phyloP scores from a whole-genome alignment of 2,329 filamentous ascomycete genomes.

The Macroventuria anomochaeta region DNA sequence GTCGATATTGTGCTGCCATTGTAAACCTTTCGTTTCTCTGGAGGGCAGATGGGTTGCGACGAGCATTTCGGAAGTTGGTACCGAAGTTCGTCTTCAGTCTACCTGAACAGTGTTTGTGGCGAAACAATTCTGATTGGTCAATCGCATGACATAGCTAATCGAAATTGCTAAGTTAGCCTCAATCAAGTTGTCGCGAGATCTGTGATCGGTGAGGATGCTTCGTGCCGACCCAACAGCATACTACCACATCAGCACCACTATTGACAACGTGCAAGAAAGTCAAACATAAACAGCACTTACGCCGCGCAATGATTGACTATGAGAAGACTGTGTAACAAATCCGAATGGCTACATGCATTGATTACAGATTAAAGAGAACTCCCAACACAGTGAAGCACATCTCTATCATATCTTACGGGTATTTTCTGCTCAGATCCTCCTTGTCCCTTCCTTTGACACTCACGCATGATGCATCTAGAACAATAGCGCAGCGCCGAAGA shows the following conservation, averaged over 20 bases:
- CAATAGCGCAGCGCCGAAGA: slow-evolving; percentile 42
- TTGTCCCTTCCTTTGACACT: background rate
- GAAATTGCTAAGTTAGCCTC: no score
- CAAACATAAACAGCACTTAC: background rate
- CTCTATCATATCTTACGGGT: slow-evolving; percentile 15
- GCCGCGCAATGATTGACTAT: slow-evolving; percentile 14
- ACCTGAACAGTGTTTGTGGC: no score
- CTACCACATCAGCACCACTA: background rate
- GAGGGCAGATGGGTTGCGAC: background rate
- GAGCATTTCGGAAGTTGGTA: background rate
- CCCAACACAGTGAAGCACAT: slow-evolving; percentile 10
- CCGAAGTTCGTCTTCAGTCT: no score
- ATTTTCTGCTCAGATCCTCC: slow-evolving; percentile 3
- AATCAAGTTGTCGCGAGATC: no score
- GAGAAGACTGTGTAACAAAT: background rate
- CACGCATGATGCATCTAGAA: slow-evolving; percentile 27
- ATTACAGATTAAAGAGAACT: background rate
- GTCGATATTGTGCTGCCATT: background rate
- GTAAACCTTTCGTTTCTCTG: no score
- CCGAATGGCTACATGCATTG: background rate
- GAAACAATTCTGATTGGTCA: no score
- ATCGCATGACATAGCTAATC: no score
- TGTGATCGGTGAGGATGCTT: no score
- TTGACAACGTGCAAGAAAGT: background rate
- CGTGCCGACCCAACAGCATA: background rate